Evolutionary conservation across 2,329 filamentous ascomycete genomes (phyloP).

Genomic region (Fusarium fujikuroi): DNA sequence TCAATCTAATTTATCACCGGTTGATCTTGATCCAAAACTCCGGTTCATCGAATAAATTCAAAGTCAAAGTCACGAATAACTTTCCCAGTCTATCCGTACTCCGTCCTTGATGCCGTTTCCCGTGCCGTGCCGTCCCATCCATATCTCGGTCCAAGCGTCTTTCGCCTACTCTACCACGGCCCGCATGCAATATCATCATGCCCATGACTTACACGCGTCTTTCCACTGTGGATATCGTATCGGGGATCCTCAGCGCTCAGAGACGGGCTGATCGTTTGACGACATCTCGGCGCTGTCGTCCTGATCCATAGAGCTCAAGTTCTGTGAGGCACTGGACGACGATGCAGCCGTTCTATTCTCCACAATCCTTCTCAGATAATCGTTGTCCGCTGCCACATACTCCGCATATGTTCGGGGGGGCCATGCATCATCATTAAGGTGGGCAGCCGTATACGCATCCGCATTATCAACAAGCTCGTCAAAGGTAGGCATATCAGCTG

Average conservation of each 20-base stretch:
- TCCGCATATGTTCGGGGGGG: neutral
- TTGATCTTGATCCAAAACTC: neutral
- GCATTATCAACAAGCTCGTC: neutral
- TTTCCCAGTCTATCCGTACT: neutral
- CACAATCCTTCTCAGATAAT: neutral
- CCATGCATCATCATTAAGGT: neutral
- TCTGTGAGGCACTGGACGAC: neutral
- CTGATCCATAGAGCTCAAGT: neutral
- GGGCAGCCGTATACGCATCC: neutral
- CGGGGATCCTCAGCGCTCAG: neutral
- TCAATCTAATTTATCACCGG: neutral
- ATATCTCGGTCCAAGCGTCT: slow-evolving; percentile 11
- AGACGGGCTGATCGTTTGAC: neutral
- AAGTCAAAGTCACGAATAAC: neutral
- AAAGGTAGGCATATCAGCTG: neutral
- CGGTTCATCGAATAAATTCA: neutral
- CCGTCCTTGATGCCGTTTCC: slow-evolving; percentile 3
- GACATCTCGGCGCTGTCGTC: neutral
- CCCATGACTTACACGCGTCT: slow-evolving; percentile 19
- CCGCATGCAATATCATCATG: neutral
- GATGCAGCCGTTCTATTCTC: neutral
- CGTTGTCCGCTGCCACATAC: neutral
- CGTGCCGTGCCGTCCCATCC: slow-evolving; percentile 23
- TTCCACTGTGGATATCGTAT: neutral
- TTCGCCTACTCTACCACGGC: neutral